A percentile compares a stretch with the other conserved stretches of the same genome.
Evolutionary conservation across 2,329 filamentous ascomycete genomes (phyloP).

Genomic region (Pseudocercospora vitis): DNA sequence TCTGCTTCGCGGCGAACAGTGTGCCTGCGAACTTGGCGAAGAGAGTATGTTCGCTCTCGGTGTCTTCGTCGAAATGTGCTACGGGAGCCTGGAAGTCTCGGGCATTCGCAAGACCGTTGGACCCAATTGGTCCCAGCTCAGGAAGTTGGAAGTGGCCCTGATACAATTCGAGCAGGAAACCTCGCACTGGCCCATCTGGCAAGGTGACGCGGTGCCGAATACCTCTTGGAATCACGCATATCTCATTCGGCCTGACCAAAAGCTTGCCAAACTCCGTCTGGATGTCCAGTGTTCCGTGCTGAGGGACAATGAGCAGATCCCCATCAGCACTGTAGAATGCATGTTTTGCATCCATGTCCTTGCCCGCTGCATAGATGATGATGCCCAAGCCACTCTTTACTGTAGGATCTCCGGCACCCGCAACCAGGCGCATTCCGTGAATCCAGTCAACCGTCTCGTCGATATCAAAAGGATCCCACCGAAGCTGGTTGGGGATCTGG

Average conservation of each 20-base stretch:
- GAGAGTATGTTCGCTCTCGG: conserved; percentile 57
- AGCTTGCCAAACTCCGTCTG: conserved; percentile 67
- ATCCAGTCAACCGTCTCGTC: conserved; percentile 69
- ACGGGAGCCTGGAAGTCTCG: conserved; percentile 65
- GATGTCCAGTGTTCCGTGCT: conserved; percentile 65
- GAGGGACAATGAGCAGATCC: conserved; percentile 65
- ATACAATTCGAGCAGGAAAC: conserved; percentile 68
- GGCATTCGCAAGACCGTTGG: conserved; percentile 64
- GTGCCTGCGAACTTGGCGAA: conserved; percentile 63
- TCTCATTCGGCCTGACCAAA: conserved; percentile 66
- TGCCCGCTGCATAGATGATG: conserved; percentile 75
- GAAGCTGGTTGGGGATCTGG: conserved; percentile 76
- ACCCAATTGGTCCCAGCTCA: conserved; percentile 65
- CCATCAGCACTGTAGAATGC: conserved; percentile 82
- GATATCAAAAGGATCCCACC: conserved; percentile 77
- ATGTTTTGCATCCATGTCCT: conserved; percentile 69
- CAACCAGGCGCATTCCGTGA: conserved; percentile 68
- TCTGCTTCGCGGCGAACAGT: conserved; percentile 61
- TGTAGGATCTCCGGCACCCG: conserved; percentile 75
- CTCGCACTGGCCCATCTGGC: conserved; percentile 60
- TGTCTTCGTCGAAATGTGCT: conserved; percentile 57
- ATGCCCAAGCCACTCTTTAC: conserved; percentile 78
- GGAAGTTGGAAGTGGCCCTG: conserved; percentile 65
- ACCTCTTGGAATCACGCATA: conserved; percentile 66
- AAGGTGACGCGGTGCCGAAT: conserved; percentile 62